Evolutionary conservation across 257 asterid genomes (phyloP), one percentile per base, ranked within the genome.

Genomic region (Solanum pennellii): DNA sequence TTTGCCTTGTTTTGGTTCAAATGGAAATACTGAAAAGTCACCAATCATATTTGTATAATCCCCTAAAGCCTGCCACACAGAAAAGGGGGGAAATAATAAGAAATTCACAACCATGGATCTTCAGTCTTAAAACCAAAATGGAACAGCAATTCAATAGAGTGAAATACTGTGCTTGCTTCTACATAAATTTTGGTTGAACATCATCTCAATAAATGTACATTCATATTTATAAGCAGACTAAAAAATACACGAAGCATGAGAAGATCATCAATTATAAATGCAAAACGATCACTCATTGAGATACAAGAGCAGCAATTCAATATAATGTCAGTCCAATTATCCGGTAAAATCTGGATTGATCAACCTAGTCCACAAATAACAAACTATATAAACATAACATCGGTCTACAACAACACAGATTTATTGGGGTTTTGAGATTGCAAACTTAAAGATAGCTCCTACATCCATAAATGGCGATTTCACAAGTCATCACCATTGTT

Each of bases 1-100:
- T 76, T 92, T 94, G 23, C 99, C 99, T 93, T 94, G 99, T 89
- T 90, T 96, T 76, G 79, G 90, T 85, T 94, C 94, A 59, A 94
- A 86, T 7, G 98, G 97, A 66, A 97, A 90, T 29, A 89, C 69
- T 3, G 98, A 90, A 69, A 97, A 97, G 89, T 96, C 96, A 41
- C 86, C 90, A 74, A 97, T 92, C 21, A 89, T 92, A 82, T 91
- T 89, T 13, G 99, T 97, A 87, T 94, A 97, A 89, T 91, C 98
- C 68, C 99, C 99, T 77, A 96, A 86, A 75, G 99, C 99, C 99
- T 97, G 89, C 86, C 79, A 82, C 85, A 49, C 12, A 82, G 68
- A 29, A 18, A 29, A 14, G 41, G 75, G 75, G 13, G 6, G 35
- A 14, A 2, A 6, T 1, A 13, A 29, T 68, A 68, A 77, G 62